Evolutionary conservation across 495 filamentous ascomycete species (phyloP).

Genomic region (Durotheca rogersii): DNA sequence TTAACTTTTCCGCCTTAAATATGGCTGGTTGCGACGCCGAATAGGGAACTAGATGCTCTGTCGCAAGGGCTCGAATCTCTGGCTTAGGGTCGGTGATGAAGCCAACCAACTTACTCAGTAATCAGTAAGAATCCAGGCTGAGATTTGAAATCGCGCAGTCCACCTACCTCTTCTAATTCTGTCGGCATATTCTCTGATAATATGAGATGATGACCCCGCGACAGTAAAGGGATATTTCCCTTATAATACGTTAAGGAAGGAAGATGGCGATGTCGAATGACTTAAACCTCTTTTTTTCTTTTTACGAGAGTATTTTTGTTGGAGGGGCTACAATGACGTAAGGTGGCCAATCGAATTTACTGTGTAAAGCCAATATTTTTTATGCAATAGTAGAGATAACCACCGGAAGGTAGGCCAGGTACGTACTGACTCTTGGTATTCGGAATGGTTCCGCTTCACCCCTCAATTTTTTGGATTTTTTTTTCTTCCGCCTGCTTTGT

Average conservation of each 20-base stretch:
- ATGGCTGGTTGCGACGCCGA: constrained; percentile 72
- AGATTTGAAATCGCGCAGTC: background rate
- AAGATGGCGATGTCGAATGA: no score
- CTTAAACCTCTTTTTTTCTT: no score
- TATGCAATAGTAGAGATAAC: no score
- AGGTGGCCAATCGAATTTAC: constrained; percentile 5
- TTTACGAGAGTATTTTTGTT: no score
- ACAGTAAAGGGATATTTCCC: no score
- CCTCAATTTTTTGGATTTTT: constrained; percentile 32
- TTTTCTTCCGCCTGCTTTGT: constrained; percentile 8
- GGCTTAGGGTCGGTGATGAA: constrained; percentile 90
- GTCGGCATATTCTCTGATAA: constrained; percentile 61
- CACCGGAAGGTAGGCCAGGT: constrained; percentile 7
- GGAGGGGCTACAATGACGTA: constrained; percentile 28
- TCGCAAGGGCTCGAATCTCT: constrained; percentile 71
- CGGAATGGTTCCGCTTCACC: constrained; percentile 26
- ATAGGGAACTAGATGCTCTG: constrained; percentile 83
- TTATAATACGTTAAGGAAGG: no score
- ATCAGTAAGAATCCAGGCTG: constrained; percentile 21
- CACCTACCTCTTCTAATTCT: constrained; percentile 74
- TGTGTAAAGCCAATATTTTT: constrained; percentile 4
- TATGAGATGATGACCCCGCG: background rate
- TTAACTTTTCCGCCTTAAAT: constrained; percentile 79
- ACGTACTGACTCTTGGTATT: background rate
- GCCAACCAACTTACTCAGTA: constrained; percentile 70